Percentiles rank a stretch among this genome's conserved stretches.
Conservation (phyloP, 805 yeast genomes). For the Myxozyma kluyveri region DNA sequence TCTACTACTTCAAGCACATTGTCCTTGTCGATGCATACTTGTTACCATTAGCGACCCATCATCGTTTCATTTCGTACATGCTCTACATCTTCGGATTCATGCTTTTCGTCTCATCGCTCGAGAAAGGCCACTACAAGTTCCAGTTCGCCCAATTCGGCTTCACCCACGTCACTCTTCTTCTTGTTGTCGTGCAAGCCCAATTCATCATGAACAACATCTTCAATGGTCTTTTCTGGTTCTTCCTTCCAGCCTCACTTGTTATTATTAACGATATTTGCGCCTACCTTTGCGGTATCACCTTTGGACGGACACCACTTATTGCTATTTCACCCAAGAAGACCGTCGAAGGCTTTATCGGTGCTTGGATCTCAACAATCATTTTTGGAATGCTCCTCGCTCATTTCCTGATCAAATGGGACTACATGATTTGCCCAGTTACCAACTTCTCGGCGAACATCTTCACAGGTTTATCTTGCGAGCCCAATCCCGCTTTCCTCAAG, state of each 20-base stretch:
- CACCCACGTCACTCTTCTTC: conserved; percentile 86
- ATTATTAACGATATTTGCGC: conserved; percentile 95
- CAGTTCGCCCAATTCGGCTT: conserved; percentile 92
- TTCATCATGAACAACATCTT: conserved; percentile 84
- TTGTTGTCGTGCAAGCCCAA: conserved; percentile 93
- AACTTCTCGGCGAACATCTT: conserved; percentile 38
- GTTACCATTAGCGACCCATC: conserved; percentile 67
- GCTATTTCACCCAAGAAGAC: conserved; percentile 96
- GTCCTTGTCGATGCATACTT: conserved; percentile 55
- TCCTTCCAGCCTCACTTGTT: conserved; percentile 87
- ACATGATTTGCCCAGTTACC: conserved; percentile 81
- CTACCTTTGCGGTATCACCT: conserved; percentile 92
- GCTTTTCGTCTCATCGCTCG: conserved; percentile 81
- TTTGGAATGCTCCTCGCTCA: conserved; percentile 67
- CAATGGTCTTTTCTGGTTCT: conserved; percentile 90
- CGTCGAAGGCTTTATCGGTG: conserved; percentile 95
- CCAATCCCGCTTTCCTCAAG: conserved; percentile 84
- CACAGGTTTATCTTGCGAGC: conserved; percentile 66
- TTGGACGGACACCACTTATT: conserved; percentile 88
- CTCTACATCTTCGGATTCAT: conserved; percentile 62
- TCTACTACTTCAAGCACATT: conserved; percentile 59
- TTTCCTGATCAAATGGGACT: conserved; percentile 61
- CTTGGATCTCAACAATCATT: conserved; percentile 88
- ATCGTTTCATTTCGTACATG: conserved; percentile 78
- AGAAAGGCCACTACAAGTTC: conserved; percentile 83